phyloP scores from a whole-genome alignment of 2,329 filamentous ascomycete genomes.

The Alternaria consortialis region DNA sequence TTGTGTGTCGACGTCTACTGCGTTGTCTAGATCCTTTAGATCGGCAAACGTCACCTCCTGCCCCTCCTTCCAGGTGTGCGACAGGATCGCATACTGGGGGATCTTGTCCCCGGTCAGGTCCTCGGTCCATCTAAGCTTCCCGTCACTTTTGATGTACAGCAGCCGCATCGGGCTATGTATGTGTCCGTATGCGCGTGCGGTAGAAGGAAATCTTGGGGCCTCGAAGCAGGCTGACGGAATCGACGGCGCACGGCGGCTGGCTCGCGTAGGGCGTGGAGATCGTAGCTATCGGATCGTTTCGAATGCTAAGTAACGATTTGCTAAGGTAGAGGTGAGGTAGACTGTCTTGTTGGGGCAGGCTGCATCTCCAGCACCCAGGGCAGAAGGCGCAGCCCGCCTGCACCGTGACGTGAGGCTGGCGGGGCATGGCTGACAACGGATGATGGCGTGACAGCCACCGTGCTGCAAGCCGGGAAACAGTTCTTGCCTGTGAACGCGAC shows the following conservation, averaged over 20 bases:
- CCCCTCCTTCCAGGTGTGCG: neutral
- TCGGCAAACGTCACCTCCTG: neutral
- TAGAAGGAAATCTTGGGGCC: constrained; percentile 7
- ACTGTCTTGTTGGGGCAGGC: constrained; percentile 12
- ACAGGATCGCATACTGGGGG: constrained; percentile 15
- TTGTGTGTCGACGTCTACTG: neutral
- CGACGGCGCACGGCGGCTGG: constrained; percentile 13
- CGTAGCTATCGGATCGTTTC: constrained; percentile 7
- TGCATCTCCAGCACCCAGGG: constrained; percentile 13
- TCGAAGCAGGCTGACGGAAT: constrained; percentile 16
- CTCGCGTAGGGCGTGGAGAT: constrained; percentile 5
- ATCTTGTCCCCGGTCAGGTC: constrained; percentile 9
- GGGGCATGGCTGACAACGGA: constrained; percentile 17
- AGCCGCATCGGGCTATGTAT: constrained; percentile 18
- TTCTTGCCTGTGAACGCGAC: constrained; percentile 5
- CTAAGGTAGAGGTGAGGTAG: constrained; percentile 12
- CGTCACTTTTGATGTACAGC: constrained; percentile 17
- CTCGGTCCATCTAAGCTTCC: constrained; percentile 14
- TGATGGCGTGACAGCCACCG: constrained; percentile 11
- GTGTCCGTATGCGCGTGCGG: constrained; percentile 11
- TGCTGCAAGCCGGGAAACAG: constrained; percentile 4
- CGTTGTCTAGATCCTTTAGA: neutral
- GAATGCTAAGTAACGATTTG: constrained; percentile 9
- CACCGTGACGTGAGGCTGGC: constrained; percentile 17
- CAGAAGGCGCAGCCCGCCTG: constrained; percentile 17